These are phyloP conservation scores for Eucalyptus pauciflora DNA, from an alignment of 345 rosid species.

Conservation along the genomic window DNA sequence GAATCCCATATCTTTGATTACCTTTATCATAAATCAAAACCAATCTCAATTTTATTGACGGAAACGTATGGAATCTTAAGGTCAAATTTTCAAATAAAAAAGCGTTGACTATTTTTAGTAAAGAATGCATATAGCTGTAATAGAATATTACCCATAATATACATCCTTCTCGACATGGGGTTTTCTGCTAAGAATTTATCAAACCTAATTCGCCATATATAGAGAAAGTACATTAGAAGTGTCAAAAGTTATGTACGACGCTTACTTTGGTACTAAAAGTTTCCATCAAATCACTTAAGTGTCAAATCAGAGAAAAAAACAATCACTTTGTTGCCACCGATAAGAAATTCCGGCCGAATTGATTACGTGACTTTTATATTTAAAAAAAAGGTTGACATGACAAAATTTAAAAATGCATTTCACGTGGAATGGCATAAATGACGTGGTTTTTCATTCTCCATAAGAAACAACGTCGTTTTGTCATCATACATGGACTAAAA, in stretches of 20 bases:
- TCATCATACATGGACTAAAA: no score
- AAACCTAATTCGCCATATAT: not conserved
- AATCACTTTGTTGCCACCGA: rapidly evolving
- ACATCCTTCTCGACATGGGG: not conserved
- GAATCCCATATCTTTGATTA: not conserved
- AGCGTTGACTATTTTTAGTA: not conserved
- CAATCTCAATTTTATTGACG: no score
- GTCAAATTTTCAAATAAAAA: no score
- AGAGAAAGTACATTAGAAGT: no score
- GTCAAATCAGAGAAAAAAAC: rapidly evolving
- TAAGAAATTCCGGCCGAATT: rapidly evolving
- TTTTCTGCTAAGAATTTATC: not conserved
- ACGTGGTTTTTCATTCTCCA: no score
- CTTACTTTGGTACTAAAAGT: rapidly evolving
- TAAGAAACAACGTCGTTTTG: no score
- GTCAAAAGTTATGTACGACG: rapidly evolving
- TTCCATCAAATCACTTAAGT: rapidly evolving
- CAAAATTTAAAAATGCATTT: no score
- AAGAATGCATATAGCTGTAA: not conserved
- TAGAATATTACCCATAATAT: not conserved
- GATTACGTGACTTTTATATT: rapidly evolving
- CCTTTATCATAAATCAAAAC: no score
- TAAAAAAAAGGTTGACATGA: no score
- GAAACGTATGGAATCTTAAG: no score
- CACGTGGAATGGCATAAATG: no score